Evolutionary conservation across 2,329 filamentous ascomycete species (phyloP).

Genomic region (Drechslerella stenobrocha): DNA sequence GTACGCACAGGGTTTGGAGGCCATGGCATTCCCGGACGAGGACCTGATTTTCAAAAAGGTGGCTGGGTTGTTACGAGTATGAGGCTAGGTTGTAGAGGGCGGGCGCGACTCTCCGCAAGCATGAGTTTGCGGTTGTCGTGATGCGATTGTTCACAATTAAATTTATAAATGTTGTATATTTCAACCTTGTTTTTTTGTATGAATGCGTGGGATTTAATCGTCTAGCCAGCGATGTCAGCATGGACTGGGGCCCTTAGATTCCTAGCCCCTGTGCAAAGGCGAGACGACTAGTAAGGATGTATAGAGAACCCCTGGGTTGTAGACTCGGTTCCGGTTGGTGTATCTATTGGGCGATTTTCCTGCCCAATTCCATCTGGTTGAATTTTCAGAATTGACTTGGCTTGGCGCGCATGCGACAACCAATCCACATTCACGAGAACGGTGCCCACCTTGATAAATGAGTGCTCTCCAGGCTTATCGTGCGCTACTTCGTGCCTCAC

Average conservation of each 20-base stretch:
- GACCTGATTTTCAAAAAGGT: conserved; percentile 82
- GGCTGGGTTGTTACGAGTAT: conserved; percentile 83
- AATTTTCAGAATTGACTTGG: too few relatives aligned
- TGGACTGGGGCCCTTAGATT: too few relatives aligned
- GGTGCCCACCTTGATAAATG: conserved; percentile 3
- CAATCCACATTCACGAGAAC: not conserved
- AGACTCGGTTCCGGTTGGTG: too few relatives aligned
- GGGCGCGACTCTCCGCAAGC: too few relatives aligned
- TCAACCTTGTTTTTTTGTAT: not conserved
- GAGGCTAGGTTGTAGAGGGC: conserved; percentile 52
- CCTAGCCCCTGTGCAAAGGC: too few relatives aligned
- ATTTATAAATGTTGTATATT: not conserved
- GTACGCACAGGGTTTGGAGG: conserved; percentile 78
- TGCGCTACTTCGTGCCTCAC: conserved; percentile 75
- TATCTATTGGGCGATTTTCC: too few relatives aligned
- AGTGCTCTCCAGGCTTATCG: conserved; percentile 74
- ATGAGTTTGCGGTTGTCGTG: not conserved
- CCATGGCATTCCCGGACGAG: conserved; percentile 93
- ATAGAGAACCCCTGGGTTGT: too few relatives aligned
- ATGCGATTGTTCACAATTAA: not conserved
- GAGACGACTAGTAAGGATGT: too few relatives aligned
- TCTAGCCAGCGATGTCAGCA: too few relatives aligned
- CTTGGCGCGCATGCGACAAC: too few relatives aligned
- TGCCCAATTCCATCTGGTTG: too few relatives aligned
- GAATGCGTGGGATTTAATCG: too few relatives aligned